Evolutionary conservation across 2,329 filamentous ascomycete genomes (phyloP), one percentile per base, ranked within the genome.

Genomic region (Pyricularia sp.): DNA sequence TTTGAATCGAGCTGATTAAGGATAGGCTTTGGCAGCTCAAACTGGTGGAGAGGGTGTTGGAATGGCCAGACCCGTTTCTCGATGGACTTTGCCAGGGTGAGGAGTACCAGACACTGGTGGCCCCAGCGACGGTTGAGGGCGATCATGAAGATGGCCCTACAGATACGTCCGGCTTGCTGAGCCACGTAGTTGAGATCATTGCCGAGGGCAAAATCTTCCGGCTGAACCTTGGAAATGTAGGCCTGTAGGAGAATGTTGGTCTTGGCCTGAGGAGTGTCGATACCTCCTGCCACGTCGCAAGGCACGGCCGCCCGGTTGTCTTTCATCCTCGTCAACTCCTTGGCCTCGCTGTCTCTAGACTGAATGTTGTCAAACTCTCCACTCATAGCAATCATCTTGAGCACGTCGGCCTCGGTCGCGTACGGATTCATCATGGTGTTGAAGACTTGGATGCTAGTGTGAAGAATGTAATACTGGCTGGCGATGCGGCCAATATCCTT

Each of bases 281-380:
- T 83, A 2, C 81, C 81, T n/a, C 87, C 89, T 65, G 87, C 88
- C 26, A 97, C 87, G 68, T 93, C 86, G 66, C 93, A 96, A 22
- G 88, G 87, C 13, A 90, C 84, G 19, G 83, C 81, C 28, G 91
- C 84, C 0, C 88, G 80, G 40, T 92, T 86, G 0, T 90, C 80
- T 68, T 85, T 86, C 64, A 99, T 81, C 26, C 84, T 82, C 22
- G 82, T 82, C n/a, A 99, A 80, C 74, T 99, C 96, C 70, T 93
- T 90, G 65, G 89, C 88, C 75, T 99, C 96, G 63, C 79, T 94
- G 65, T 99, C 94, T 67, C 96, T 83, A 5, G 90, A 92, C 73
- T 97, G 93, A 57, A 99, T 90, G 69, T 99, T 96, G 78, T 97
- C 92, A 70, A 99, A 99, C 75, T 99, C 94, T 68, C 93, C 92